These are phyloP conservation scores for Phaffia australis DNA, from an alignment of 768 basidiomycete species.

Conservation along the genomic window DNA sequence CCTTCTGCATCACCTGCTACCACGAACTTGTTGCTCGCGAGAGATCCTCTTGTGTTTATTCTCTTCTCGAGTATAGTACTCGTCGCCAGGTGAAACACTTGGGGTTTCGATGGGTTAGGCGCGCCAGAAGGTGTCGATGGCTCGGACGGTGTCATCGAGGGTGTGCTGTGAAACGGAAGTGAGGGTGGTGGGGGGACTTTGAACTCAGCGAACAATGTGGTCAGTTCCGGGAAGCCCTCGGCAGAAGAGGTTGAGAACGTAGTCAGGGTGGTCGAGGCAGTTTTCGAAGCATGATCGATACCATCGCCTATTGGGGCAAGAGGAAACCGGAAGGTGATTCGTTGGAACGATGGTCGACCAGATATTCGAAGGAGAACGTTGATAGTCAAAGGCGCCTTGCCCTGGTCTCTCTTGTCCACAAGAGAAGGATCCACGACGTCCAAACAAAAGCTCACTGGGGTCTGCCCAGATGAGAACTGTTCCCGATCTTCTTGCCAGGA, in stretches of 20 bases:
- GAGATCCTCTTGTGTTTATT: conserved; percentile 6
- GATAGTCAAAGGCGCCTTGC: not conserved
- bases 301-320: too few species aligned
- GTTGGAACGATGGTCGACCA: conserved; percentile 4
- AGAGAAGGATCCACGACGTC: conserved; percentile 2
- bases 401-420: not conserved
- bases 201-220: conserved; percentile 14
- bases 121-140: not conserved
- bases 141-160: not conserved
- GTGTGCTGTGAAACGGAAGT: conserved; percentile 10
- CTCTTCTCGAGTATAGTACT: conserved; percentile 6
- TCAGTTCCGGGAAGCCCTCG: conserved; percentile 6
- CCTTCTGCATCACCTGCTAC: conserved; percentile 22
- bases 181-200: conserved; percentile 9
- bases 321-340: conserved; percentile 13
- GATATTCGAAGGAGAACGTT: conserved; percentile 15
- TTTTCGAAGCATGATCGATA: too few species aligned
- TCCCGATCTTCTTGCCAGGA: conserved; percentile 7
- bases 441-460: conserved; percentile 1
- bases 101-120: not conserved
- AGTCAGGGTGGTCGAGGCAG: not conserved
- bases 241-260: not conserved
- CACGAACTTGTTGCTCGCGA: conserved; percentile 16
- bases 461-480: not conserved
- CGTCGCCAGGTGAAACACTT: conserved; percentile 7